These are phyloP conservation scores for Pseudozyma sp. DNA, from an alignment of 1,284 basidiomycete species.

Conservation along the genomic window DNA sequence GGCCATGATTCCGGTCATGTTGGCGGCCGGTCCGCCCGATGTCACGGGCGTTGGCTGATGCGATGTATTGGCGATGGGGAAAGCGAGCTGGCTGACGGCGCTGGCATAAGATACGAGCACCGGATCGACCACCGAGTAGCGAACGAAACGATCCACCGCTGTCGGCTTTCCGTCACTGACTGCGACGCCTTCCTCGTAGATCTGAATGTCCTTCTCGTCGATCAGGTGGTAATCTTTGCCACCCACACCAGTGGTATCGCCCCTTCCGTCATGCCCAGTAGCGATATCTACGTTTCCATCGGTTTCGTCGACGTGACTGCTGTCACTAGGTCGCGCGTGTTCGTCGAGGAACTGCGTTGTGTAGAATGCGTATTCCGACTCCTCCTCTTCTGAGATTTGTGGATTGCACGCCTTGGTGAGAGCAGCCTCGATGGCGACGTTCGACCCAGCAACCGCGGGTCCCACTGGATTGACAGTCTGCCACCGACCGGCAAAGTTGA, in stretches of 20 bases:
- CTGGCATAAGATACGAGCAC: slow-evolving; percentile 38
- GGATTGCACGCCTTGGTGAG: slow-evolving; percentile 46
- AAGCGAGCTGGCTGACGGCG: slow-evolving; percentile 21
- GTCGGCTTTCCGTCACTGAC: slow-evolving; percentile 20
- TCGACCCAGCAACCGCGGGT: slow-evolving; percentile 27
- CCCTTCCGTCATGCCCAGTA: neutral
- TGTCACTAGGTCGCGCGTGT: slow-evolving; percentile 21
- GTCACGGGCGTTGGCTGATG: slow-evolving; percentile 7
- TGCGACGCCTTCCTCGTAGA: slow-evolving; percentile 53
- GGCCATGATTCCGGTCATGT: neutral
- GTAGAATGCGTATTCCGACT: slow-evolving; percentile 48
- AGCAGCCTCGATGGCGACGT: slow-evolving; percentile 40
- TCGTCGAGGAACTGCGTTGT: slow-evolving; percentile 49
- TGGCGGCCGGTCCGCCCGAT: neutral
- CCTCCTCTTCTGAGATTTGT: slow-evolving; percentile 42
- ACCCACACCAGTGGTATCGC: slow-evolving; percentile 7
- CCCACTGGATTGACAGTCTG: slow-evolving; percentile 32
- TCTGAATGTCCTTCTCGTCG: slow-evolving; percentile 49
- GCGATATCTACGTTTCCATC: neutral
- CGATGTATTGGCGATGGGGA: neutral
- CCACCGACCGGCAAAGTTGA: slow-evolving; percentile 53
- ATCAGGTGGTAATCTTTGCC: slow-evolving; percentile 42
- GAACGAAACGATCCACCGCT: slow-evolving; percentile 26
- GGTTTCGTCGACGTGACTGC: slow-evolving; percentile 3
- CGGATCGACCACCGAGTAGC: slow-evolving; percentile 33